phyloP scores from a whole-genome alignment of 2,329 filamentous ascomycete genomes.

The Penicillium sp. region DNA sequence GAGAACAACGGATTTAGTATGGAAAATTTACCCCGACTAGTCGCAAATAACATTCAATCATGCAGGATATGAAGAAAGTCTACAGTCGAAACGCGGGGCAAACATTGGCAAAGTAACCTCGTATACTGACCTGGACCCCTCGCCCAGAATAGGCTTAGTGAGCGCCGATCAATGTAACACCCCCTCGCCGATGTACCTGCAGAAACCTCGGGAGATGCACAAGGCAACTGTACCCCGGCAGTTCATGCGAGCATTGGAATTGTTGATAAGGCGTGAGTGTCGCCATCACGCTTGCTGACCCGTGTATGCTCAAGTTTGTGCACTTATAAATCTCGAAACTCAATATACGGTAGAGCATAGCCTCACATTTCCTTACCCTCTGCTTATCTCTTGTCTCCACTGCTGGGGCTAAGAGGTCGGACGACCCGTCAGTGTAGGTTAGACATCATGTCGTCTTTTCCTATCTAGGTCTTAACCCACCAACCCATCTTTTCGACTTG shows the following conservation, averaged over 20 bases:
- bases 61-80: neutral
- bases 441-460: conserved; percentile 44
- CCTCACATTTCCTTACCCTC: conserved; percentile 5
- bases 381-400: conserved; percentile 8
- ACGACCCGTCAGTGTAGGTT: conserved; percentile 25
- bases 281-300: neutral
- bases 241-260: conserved; percentile 1
- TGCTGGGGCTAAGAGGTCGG: conserved; percentile 3
- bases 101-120: conserved; percentile 14
- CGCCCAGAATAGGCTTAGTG: conserved; percentile 7
- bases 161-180: conserved; percentile 25
- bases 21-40: too few species aligned
- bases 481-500: conserved; percentile 33
- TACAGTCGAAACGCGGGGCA: neutral
- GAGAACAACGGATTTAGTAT: too few species aligned
- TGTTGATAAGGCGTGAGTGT: conserved; percentile 4
- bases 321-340: neutral
- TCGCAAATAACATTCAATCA: neutral
- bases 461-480: conserved; percentile 36
- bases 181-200: conserved; percentile 8
- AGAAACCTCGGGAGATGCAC: conserved; percentile 8
- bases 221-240: neutral
- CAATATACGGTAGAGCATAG: conserved; percentile 13
- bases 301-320: too few species aligned
- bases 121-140: conserved; percentile 2